Percentiles rank a stretch among this genome's conserved stretches.
Conservation (phyloP, 768 basidiomycete genomes). For the Lactarius hatsudake region DNA sequence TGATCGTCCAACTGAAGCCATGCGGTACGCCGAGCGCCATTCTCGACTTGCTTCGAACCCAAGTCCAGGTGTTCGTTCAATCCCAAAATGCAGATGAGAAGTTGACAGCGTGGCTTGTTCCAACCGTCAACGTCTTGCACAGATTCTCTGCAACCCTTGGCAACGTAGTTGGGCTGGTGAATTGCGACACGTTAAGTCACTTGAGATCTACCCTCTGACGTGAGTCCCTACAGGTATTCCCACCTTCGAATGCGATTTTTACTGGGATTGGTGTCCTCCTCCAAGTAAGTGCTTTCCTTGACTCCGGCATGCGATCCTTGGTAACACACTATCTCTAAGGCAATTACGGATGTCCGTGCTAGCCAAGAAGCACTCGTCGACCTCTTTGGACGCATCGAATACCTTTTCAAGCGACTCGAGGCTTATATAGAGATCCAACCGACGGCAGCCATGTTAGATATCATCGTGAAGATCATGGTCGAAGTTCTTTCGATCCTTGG, state of each 20-base stretch:
- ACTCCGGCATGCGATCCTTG: no score
- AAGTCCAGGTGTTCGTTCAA: no score
- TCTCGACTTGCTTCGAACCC: no score
- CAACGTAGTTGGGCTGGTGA: neutral
- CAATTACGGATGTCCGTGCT: neutral
- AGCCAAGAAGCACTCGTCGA: neutral
- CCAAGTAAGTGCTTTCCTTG: neutral
- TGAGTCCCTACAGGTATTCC: neutral
- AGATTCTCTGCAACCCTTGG: no score
- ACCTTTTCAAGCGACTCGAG: neutral
- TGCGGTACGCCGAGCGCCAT: no score
- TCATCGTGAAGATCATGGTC: neutral
- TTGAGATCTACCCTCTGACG: neutral
- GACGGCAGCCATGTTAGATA: neutral
- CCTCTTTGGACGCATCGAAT: neutral
- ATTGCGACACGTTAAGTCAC: neutral
- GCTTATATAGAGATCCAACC: neutral
- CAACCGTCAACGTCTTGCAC: no score
- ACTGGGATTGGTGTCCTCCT: neutral
- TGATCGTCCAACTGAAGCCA: no score
- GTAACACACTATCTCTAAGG: no score
- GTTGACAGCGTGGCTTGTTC: no score
- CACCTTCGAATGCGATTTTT: neutral
- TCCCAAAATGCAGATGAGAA: no score
- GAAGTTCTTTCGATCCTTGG: constrained; percentile 2